Conservation (phyloP, 192 early-diverging fungal species). For the Pilaira anomala region DNA sequence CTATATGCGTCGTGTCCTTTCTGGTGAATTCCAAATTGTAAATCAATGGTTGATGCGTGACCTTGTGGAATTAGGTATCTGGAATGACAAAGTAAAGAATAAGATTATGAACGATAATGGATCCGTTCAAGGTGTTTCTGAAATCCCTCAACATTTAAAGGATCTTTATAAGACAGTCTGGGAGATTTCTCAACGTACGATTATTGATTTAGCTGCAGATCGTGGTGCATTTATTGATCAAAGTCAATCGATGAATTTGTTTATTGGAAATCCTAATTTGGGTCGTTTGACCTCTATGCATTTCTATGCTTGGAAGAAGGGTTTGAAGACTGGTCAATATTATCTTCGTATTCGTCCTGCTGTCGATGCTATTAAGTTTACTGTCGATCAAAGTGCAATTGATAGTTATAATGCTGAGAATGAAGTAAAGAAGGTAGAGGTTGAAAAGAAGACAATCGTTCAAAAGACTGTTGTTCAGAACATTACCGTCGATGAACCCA, state of each 20-base stretch:
- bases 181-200: conserved; percentile 87
- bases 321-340: conserved; percentile 99
- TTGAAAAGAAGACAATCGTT: neutral
- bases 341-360: conserved; percentile 94
- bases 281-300: conserved; percentile 96
- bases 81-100: conserved; percentile 94
- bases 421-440: neutral
- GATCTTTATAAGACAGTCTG: conserved; percentile 95
- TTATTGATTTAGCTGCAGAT: conserved; percentile 96
- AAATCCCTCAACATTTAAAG: conserved; percentile 85
- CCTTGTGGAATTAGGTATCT: conserved; percentile 85
- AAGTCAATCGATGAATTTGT: conserved; percentile 92
- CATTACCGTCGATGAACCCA: too few species aligned
- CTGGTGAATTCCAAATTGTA: conserved; percentile 98
- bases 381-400: conserved; percentile 7
- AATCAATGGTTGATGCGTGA: conserved; percentile 96
- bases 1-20: conserved; percentile 94
- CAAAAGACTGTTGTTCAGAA: too few species aligned
- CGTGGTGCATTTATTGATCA: conserved; percentile 98
- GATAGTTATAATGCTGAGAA: neutral
- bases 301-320: conserved; percentile 97
- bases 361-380: conserved; percentile 85
- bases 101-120: conserved; percentile 90
- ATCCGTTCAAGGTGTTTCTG: conserved; percentile 72
- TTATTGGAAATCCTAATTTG: conserved; percentile 88